Evolutionary conservation across 2,329 filamentous ascomycete species (phyloP), one percentile per base, ranked within the genome.

Genomic region (Pochonia chlamydosporia): DNA sequence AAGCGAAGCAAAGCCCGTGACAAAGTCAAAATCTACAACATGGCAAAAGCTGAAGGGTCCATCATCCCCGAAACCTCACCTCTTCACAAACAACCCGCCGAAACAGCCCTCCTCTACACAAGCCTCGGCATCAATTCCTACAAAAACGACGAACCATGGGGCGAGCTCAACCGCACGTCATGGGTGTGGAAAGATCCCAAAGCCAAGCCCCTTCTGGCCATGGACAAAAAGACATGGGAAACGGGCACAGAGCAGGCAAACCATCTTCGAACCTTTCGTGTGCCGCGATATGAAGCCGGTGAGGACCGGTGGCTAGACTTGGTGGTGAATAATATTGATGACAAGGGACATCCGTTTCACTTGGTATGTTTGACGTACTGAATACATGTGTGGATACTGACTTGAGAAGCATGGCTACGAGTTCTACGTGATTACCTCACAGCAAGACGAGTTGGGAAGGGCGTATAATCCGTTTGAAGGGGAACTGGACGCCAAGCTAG

Each of bases 291-390:
- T 35, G 28, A 36, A 13, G 36, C 42, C 11, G 48, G 44, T 20
- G 23, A 40, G 8, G 63, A 56, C 8, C 50, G 50, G 26, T 75
- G 72, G 71, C 60, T 75, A 3, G 71, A 74, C 49, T 52, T 75
- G 2, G 59, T 74, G 4, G 62, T 75, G 45, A 76, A 76, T 50
- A 75, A 75, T 45, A 57, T 74, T 7, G 72, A 75, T 45, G 71
- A 74, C 35, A 68, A 69, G 5, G 58, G 63, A 1, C 73, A 76
- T 54, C 72, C 73, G 1, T 75, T 75, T 50, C 73, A 75, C 52
- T 48, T 75, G 33, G 68, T 71, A 59, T 44, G 56, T 49, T 25
- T 16, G 11, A 2, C 20, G 20, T n/a, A 36, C n/a, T n/a, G n/a
- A n/a, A n/a, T n/a, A n/a, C n/a, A 28, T 28, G 7, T 28, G 26